phyloP scores from a whole-genome alignment of 768 basidiomycete genomes.

The Pholiota microspora region DNA sequence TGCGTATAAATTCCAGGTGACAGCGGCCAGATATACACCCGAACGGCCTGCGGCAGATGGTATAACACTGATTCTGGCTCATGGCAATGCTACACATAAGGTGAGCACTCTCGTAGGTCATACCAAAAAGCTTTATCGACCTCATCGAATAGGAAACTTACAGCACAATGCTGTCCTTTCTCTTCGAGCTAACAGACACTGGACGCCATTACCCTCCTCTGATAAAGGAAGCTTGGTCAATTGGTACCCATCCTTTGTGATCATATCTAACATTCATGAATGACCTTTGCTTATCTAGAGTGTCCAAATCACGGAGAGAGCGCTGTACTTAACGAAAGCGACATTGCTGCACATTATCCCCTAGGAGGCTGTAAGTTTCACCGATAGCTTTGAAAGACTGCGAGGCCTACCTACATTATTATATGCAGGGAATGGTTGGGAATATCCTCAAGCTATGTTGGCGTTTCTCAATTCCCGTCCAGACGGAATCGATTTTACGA shows the following conservation, averaged over 20 bases:
- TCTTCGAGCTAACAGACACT: slow-evolving; percentile 7
- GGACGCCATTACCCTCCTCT: background rate
- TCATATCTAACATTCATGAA: background rate
- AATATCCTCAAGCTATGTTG: slow-evolving; percentile 7
- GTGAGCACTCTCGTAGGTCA: background rate
- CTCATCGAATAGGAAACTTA: slow-evolving; percentile 3
- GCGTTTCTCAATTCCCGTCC: slow-evolving; percentile 8
- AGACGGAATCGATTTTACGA: slow-evolving; percentile 1
- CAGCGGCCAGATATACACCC: slow-evolving; percentile 5
- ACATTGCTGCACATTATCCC: slow-evolving; percentile 7
- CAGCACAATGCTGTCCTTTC: slow-evolving; percentile 4
- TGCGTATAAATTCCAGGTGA: slow-evolving; percentile 6
- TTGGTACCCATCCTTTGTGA: background rate
- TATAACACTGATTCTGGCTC: slow-evolving; percentile 5
- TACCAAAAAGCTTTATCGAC: background rate
- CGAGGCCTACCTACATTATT: too few species aligned
- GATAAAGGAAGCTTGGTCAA: slow-evolving; percentile 7
- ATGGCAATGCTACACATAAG: slow-evolving; percentile 10
- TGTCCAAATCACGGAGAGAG: slow-evolving; percentile 11
- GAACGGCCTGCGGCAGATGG: slow-evolving; percentile 1
- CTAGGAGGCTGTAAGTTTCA: slow-evolving; percentile 4
- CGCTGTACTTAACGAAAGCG: slow-evolving; percentile 9
- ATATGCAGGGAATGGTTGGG: slow-evolving; percentile 8
- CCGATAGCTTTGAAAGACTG: background rate
- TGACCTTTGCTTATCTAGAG: background rate